Conservation (phyloP, 257 asterid genomes). For the Gynochthodes officinalis region DNA sequence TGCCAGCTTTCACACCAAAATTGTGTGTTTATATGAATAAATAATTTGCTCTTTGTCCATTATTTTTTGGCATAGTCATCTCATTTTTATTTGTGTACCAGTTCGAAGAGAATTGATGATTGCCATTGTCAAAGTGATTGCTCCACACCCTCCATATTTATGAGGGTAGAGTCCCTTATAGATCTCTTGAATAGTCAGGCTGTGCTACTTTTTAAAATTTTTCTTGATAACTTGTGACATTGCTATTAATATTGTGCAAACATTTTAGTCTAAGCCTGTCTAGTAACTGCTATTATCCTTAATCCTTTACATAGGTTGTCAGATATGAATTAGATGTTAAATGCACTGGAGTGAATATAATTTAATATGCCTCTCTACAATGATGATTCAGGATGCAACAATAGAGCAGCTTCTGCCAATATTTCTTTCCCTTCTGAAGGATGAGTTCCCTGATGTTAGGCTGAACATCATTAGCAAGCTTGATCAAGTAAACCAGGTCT, state of each 20-base stretch:
- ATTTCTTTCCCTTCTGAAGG: constrained; percentile 83
- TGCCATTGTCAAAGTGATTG: neutral
- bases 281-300: neutral
- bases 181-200: neutral
- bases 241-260: neutral
- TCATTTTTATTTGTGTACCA: neutral
- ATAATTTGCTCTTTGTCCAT: neutral
- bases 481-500: constrained; percentile 88
- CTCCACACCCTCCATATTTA: neutral
- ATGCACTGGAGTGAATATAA: neutral
- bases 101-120: neutral
- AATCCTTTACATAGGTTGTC: neutral
- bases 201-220: neutral
- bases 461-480: constrained; percentile 85
- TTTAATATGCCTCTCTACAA: constrained; percentile 2
- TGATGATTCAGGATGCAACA: constrained; percentile 69
- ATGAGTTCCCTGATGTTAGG: constrained; percentile 88
- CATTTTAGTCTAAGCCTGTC: neutral
- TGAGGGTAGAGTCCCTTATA: neutral
- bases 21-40: too few species aligned
- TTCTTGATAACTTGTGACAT: neutral
- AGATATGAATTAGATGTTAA: neutral
- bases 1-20: neutral
- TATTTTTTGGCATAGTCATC: neutral
- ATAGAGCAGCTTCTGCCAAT: constrained; percentile 90